Conservation (phyloP, 164 flowering plant species). For the grape (Vitis vinifera) region DNA sequence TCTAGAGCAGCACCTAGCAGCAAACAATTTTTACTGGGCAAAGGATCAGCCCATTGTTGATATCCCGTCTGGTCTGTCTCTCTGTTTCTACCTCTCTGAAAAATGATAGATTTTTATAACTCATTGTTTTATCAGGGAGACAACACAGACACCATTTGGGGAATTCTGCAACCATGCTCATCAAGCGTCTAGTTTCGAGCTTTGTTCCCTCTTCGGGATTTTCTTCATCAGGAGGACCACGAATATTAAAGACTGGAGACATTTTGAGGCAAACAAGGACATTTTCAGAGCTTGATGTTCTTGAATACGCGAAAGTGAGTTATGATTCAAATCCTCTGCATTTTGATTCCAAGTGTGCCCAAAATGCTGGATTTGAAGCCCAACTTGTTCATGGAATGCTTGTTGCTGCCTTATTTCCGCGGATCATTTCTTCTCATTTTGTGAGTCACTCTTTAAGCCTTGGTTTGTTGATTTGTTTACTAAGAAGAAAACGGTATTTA, state of each 20-base stretch:
- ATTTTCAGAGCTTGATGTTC: slow-evolving; percentile 52
- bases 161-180: slow-evolving; percentile 15
- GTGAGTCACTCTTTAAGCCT: slow-evolving; percentile 37
- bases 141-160: neutral
- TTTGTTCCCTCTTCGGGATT: slow-evolving; percentile 12
- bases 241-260: slow-evolving; percentile 57
- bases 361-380: slow-evolving; percentile 54
- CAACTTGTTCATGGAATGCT: slow-evolving; percentile 87
- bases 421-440: slow-evolving; percentile 68
- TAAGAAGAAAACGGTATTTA: neutral
- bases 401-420: slow-evolving; percentile 76
- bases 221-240: slow-evolving; percentile 30
- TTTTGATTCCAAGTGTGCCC: slow-evolving; percentile 56
- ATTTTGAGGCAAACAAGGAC: slow-evolving; percentile 41
- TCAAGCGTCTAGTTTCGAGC: slow-evolving; percentile 15
- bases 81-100: too few relatives aligned
- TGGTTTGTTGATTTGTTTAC: neutral
- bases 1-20: too few relatives aligned
- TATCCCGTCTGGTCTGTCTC: too few relatives aligned
- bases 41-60: too few relatives aligned
- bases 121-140: neutral
- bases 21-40: too few relatives aligned
- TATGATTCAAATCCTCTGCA: slow-evolving; percentile 71
- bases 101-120: too few relatives aligned
- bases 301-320: slow-evolving; percentile 55